A percentile compares a stretch with the other conserved stretches of the same genome.
Conservation (phyloP, 495 filamentous ascomycete species). For the Haplographium delicatum region DNA sequence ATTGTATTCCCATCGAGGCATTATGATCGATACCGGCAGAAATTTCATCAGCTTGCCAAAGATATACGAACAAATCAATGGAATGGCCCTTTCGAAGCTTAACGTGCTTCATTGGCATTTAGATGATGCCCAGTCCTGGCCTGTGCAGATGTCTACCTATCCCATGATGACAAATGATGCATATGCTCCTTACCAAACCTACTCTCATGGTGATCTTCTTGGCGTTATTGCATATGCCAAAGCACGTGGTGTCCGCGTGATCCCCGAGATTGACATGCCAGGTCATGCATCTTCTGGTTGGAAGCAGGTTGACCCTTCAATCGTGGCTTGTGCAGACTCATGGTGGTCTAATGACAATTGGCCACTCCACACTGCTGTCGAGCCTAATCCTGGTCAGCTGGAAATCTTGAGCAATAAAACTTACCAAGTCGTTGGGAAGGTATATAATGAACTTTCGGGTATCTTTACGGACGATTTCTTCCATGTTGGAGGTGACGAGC, state of each 20-base stretch:
- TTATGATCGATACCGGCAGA: constrained; percentile 47
- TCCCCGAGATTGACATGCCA: constrained; percentile 51
- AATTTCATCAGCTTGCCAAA: constrained; percentile 45
- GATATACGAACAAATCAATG: constrained; percentile 47
- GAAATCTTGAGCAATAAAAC: constrained; percentile 51
- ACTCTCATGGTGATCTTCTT: constrained; percentile 35
- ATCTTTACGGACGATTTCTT: constrained; percentile 51
- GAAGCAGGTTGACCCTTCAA: constrained; percentile 47
- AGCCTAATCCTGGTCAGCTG: constrained; percentile 52
- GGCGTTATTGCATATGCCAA: constrained; percentile 41
- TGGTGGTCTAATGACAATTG: constrained; percentile 55
- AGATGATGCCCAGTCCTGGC: constrained; percentile 47
- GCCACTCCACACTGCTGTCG: constrained; percentile 46
- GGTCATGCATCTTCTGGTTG: constrained; percentile 46
- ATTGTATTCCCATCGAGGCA: constrained; percentile 43
- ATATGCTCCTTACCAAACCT: constrained; percentile 43
- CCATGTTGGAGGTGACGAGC: constrained; percentile 51
- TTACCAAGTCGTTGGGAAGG: constrained; percentile 45
- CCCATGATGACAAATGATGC: constrained; percentile 51
- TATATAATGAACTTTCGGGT: constrained; percentile 47
- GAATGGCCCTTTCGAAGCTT: constrained; percentile 47
- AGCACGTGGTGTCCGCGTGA: constrained; percentile 42
- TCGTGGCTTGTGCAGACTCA: constrained; percentile 45
- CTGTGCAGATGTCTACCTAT: constrained; percentile 42
- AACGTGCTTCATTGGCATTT: constrained; percentile 50